Evolutionary conservation across 2,329 filamentous ascomycete species (phyloP), one percentile per base, ranked within the genome.

Genomic region (Botrytis aclada): DNA sequence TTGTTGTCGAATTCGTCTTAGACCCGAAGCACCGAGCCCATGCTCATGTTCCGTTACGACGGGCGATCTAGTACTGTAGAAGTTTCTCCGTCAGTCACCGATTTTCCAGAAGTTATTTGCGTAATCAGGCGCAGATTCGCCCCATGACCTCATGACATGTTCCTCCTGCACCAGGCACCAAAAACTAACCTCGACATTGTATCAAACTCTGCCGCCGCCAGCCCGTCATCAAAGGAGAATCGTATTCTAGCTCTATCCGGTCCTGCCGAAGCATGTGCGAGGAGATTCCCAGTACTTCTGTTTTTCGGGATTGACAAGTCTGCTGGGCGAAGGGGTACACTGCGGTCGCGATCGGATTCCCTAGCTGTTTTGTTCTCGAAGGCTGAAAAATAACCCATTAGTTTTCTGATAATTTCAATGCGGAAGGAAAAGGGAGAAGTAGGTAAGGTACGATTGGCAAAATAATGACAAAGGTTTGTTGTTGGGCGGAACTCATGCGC

Each of bases 1-100:
- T 79, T 94, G 91, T 83, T 98, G 95, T 81, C 96, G 93, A 82
- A 99, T 99, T 79, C 96, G 92, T 81, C 95, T 92, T 80, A 99
- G 88, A 77, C 96, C 95, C 72, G 94, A 97, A 62, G 92, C 88
- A 71, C 93, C 93, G 75, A 96, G 84, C 78, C 93, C 93, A 86
- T 96, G 93, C 80, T 97, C 94, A 83, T 95, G 93, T 83, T 95
- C 94, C 77, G 90, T 87, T 81, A 97, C 88, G 81, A 97, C 88
- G 80, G 94, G 89, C 80, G 93, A 93, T 85, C 93, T 97, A 82
- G 75, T 74, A 75, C 41, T 67, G 32, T 34, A 71, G 72, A 74
- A 74, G 72, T 74, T 71, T 75, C 75, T 56, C 72, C 69, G 76
- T 80, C 76, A 79, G 77, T 76, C 29, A 73, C 63, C 69, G 61